Evolutionary conservation across 805 yeast species (phyloP), one percentile per base, ranked within the genome.

Genomic region (Metschnikowia matae): DNA sequence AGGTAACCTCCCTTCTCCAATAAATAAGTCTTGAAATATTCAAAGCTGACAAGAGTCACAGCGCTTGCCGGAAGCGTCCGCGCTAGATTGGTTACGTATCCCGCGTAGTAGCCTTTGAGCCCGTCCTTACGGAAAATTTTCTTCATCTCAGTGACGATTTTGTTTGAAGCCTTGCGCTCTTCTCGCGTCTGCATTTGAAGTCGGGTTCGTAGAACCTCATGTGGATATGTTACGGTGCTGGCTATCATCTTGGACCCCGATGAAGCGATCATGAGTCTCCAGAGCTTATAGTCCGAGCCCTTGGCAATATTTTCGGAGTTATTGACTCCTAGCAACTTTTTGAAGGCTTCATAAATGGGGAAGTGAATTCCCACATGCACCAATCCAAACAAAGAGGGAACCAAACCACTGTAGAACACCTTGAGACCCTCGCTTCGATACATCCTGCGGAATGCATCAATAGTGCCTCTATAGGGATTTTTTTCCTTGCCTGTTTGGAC

Each of bases 31-130:
- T 82, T 82, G 65, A 86, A 79, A 64, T 85, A 86, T 63, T 94
- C 99, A 67, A 88, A 94, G 29, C 96, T 87, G 8, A 92, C 90
- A 58, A 94, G 74, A 2, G 99, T 94, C n/a, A 92, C 89, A 1
- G 97, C 97, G 58, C 90, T 82, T 1, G 97, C 91, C 3, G 99
- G 99, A 0, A 92, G 89, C 0, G 99, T 94, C 59, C 99, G 75
- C 31, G 89, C 81, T 61, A 94, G 70, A 63, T 94, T 94, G 18
- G 95, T 84, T 0, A 83, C 77, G 60, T 91, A 87, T 0, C 99
- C 99, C 1, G 94, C 84, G 63, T 94, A 94, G 64, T 89, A 92
- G 3, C 94, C 97, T 35, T 75, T 66, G 48, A 85, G 54, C 2
- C 97, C 97, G 63, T 91, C 97, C 48, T 77, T 81, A 51, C 62